Conservation (phyloP, 1,284 basidiomycete genomes). For the Ganoderma multipileum region DNA sequence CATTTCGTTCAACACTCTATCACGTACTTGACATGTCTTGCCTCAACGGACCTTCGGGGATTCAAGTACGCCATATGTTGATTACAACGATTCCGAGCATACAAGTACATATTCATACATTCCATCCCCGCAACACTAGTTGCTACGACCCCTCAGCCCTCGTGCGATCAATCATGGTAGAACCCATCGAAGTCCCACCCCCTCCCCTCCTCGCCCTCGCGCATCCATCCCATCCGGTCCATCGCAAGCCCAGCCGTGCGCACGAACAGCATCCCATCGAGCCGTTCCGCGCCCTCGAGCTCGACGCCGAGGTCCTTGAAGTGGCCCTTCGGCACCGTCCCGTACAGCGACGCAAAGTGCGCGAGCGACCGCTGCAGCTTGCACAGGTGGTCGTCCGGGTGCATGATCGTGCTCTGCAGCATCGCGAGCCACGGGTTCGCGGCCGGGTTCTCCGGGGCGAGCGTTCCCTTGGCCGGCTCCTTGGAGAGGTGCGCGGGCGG, state of each 20-base stretch:
- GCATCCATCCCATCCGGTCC: constrained; percentile 56
- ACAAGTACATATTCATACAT: no score
- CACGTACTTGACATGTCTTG: no score
- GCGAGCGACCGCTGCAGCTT: constrained; percentile 65
- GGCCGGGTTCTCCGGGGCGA: constrained; percentile 41
- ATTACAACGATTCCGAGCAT: no score
- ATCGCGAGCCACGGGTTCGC: constrained; percentile 66
- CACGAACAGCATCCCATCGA: constrained; percentile 70
- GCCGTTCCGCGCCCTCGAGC: constrained; percentile 51
- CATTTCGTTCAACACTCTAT: no score
- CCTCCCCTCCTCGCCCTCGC: constrained; percentile 48
- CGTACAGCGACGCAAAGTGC: constrained; percentile 59
- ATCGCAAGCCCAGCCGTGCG: constrained; percentile 58
- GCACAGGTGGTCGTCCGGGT: constrained; percentile 69
- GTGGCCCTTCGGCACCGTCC: constrained; percentile 46
- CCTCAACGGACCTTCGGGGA: no score
- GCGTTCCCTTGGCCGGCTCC: constrained; percentile 40
- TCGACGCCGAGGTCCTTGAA: constrained; percentile 38
- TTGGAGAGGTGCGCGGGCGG: constrained; percentile 4
- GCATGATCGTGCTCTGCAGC: constrained; percentile 53
- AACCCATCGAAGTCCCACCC: constrained; percentile 40
- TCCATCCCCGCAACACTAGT: background rate
- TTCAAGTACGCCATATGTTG: no score
- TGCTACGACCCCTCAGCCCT: background rate
- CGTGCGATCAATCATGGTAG: constrained; percentile 11